A percentile compares a stretch with the other conserved stretches of the same genome.
These are phyloP conservation scores for Xanthoceras sorbifolium DNA, from an alignment of 345 rosid genomes.

Conservation along the genomic window DNA sequence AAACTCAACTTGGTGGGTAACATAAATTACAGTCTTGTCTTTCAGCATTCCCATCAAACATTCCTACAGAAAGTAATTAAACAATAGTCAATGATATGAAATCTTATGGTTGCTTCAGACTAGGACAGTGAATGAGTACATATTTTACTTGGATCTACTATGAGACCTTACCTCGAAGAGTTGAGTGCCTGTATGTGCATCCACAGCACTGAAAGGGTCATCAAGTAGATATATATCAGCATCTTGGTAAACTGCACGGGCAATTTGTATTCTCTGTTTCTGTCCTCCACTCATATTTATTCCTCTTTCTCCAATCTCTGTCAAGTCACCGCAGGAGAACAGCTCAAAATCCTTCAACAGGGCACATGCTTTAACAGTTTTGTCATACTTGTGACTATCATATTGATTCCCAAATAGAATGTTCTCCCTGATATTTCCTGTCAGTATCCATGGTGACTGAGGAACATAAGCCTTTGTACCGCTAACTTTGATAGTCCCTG, in stretches of 20 bases:
- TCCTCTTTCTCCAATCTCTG: conserved; percentile 96
- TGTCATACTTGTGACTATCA: conserved; percentile 54
- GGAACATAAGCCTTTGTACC: conserved; percentile 89
- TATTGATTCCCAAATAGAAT: conserved; percentile 75
- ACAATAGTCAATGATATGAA: not conserved
- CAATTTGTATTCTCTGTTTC: conserved; percentile 92
- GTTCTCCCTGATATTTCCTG: conserved; percentile 82
- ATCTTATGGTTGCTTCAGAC: not conserved
- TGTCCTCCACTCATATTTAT: conserved; percentile 99
- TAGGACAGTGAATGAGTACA: not conserved
- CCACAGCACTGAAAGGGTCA: conserved; percentile 97
- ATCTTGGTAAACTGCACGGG: conserved; percentile 89
- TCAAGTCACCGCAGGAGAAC: conserved; percentile 74
- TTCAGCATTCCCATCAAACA: conserved; percentile 84
- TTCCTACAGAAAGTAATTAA: conserved; percentile 47
- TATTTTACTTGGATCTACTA: not conserved
- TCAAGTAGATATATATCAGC: conserved; percentile 89
- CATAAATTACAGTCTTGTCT: conserved; percentile 76
- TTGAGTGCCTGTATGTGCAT: conserved; percentile 92
- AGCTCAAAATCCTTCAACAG: conserved; percentile 76
- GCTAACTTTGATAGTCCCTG: conserved; percentile 67
- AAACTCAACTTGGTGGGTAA: conserved; percentile 97
- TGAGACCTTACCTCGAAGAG: conserved; percentile 62
- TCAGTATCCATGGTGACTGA: conserved; percentile 87
- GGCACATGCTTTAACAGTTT: conserved; percentile 78